Evolutionary conservation across 768 basidiomycete genomes (phyloP), one percentile per base, ranked within the genome.

Genomic region (Phanerochaete carnosa): DNA sequence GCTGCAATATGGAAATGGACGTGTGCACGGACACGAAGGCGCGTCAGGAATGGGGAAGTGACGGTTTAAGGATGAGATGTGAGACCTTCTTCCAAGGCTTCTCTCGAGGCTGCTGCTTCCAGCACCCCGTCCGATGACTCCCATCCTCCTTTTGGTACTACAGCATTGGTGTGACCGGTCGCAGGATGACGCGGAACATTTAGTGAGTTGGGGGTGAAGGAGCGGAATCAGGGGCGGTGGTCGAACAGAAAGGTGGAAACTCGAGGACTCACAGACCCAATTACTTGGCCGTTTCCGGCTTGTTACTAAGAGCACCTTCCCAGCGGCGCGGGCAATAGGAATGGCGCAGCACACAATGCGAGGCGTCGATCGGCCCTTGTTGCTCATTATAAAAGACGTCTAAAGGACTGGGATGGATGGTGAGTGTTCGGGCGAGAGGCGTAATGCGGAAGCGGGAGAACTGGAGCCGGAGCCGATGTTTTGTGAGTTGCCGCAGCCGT

Each of bases 61-160:
- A 86, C 81, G 86, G 83, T 83, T 80, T 85, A 87, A 83, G 79
- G 86, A 86, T 79, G 85, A 88, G 84, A 79, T 85, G 85, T 86
- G 86, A 86, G 90, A 94, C 92, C 92, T 94, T 94, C 92, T 90
- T 94, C 92, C 75, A 89, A 81, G 77, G 92, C 92, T 86, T 94
- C 92, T 75, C 92, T 84, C 70, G 85, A 89, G 78, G 92, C 92
- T 73, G 92, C 92, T 78, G 85, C 87, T 81, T 93, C 91, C 69
- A 94, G 78, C 74, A 79, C 81, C 68, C 81, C 86, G 82, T 94
- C 92, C 59, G 88, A 81, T 66, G 85, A 78, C 76, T 94, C 92
- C 88, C 88, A 94, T 71, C 92, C 92, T 74, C 92, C 92, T 80
- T 94, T 94, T n/a, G 92, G 92, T 69, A 94, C 92, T 94, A 71